phyloP scores from a whole-genome alignment of 2,329 filamentous ascomycete genomes.

The Botryotinia calthae region DNA sequence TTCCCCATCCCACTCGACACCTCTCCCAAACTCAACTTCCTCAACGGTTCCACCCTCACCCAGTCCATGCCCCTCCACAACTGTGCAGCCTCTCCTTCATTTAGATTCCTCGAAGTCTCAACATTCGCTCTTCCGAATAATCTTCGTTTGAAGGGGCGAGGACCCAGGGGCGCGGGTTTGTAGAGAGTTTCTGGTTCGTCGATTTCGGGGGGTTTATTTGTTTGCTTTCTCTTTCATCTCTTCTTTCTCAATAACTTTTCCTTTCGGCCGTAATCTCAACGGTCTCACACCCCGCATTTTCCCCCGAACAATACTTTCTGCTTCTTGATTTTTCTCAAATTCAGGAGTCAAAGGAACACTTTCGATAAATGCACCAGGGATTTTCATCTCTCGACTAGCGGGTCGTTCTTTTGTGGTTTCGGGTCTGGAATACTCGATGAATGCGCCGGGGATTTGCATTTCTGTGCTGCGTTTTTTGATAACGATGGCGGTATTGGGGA shows the following conservation, averaged over 20 bases:
- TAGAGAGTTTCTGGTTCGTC: slow-evolving; percentile 2
- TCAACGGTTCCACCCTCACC: slow-evolving; percentile 18
- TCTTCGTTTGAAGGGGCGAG: slow-evolving; percentile 10
- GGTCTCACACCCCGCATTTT: background rate
- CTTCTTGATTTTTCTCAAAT: slow-evolving; percentile 23
- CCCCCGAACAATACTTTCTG: slow-evolving; percentile 11
- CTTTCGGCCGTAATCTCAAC: background rate
- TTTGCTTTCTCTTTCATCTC: background rate
- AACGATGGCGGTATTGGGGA: background rate
- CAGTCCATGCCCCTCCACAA: slow-evolving; percentile 1
- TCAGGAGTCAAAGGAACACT: slow-evolving; percentile 23
- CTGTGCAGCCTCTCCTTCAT: slow-evolving; percentile 13
- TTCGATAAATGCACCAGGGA: slow-evolving; percentile 27
- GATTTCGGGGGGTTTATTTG: background rate
- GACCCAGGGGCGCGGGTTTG: background rate
- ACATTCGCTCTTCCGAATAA: background rate
- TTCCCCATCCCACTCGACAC: slow-evolving; percentile 25
- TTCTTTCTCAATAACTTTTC: background rate
- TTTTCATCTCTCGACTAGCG: slow-evolving; percentile 23
- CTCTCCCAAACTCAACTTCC: slow-evolving; percentile 32
- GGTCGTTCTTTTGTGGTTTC: background rate
- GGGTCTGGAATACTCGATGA: background rate
- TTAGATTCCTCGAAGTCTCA: background rate
- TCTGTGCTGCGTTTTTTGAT: slow-evolving; percentile 17
- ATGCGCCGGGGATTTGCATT: slow-evolving; percentile 9